A percentile compares a stretch with the other conserved stretches of the same genome.
phyloP scores from a whole-genome alignment of 441 rosid species.

The Viola pubescens region DNA sequence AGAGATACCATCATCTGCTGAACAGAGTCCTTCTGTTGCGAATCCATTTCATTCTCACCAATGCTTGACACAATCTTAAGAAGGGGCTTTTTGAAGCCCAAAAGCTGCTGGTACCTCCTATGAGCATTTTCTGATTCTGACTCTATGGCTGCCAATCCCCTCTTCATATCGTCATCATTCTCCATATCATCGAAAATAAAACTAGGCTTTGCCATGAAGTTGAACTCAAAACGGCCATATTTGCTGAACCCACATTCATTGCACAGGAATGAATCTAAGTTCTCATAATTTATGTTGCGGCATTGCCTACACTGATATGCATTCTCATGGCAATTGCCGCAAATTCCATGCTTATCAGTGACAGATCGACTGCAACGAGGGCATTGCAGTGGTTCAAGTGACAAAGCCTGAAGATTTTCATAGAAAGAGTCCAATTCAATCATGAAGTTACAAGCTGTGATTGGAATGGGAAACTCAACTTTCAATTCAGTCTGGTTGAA shows the following conservation, averaged over 20 bases:
- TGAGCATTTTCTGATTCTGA: constrained; percentile 99
- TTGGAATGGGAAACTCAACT: constrained; percentile 99
- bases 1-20: constrained; percentile 99
- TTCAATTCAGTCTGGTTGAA: constrained; percentile 98
- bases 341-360: constrained; percentile 98
- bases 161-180: constrained; percentile 99
- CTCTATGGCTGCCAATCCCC: constrained; percentile 98
- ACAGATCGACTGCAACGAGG: constrained; percentile 99
- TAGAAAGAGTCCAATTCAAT: constrained; percentile 99
- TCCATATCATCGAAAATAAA: constrained; percentile 98
- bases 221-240: constrained; percentile 99
- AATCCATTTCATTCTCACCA: constrained; percentile 99
- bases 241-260: constrained; percentile 99
- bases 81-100: constrained; percentile 99
- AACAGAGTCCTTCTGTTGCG: constrained; percentile 98
- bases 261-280: constrained; percentile 98
- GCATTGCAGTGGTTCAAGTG: constrained; percentile 98
- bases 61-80: constrained; percentile 98
- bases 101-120: constrained; percentile 98
- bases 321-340: constrained; percentile 99
- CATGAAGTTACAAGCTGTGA: constrained; percentile 99
- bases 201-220: constrained; percentile 99
- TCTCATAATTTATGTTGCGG: constrained; percentile 98
- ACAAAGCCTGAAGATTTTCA: constrained; percentile 99
- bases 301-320: constrained; percentile 99